Conservation (phyloP, 345 rosid genomes). For the Salix exigua region DNA sequence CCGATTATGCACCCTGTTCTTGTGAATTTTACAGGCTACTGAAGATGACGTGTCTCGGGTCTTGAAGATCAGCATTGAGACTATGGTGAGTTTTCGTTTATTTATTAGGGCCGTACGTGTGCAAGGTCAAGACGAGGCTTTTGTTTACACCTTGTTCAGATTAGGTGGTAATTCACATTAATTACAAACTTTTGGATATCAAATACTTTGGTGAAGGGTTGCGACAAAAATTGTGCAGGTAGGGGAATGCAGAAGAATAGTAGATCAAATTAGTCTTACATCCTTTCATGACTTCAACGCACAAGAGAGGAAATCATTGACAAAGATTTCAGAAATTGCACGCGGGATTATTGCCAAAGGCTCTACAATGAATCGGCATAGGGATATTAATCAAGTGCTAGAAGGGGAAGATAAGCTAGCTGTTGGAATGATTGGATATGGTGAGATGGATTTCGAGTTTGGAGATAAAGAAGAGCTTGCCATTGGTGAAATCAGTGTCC, state of each 20-base stretch:
- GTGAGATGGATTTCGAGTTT: no score
- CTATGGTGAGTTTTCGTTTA: constrained; percentile 3
- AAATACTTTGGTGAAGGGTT: not conserved
- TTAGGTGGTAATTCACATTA: no score
- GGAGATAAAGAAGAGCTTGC: no score
- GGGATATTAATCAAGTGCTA: not conserved
- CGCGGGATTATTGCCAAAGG: constrained; percentile 1
- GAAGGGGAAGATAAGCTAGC: not conserved
- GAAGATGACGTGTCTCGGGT: constrained; percentile 12
- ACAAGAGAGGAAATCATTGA: not conserved
- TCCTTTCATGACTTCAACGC: constrained; percentile 1
- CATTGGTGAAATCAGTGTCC: no score
- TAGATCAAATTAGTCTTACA: constrained; percentile 1
- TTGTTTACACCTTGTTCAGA: no score
- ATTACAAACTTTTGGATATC: no score
- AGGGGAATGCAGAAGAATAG: not conserved
- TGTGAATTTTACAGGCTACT: constrained; percentile 8
- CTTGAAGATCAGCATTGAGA: constrained; percentile 12
- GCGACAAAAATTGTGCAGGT: not conserved
- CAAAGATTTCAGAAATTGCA: not conserved
- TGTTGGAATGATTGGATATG: not conserved
- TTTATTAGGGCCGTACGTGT: no score
- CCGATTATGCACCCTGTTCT: not conserved
- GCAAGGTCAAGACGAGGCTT: no score
- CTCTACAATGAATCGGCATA: not conserved